Base-by-base conservation (phyloP, 495 filamentous ascomycete species). In the Podospora pseudocomata region DNA sequence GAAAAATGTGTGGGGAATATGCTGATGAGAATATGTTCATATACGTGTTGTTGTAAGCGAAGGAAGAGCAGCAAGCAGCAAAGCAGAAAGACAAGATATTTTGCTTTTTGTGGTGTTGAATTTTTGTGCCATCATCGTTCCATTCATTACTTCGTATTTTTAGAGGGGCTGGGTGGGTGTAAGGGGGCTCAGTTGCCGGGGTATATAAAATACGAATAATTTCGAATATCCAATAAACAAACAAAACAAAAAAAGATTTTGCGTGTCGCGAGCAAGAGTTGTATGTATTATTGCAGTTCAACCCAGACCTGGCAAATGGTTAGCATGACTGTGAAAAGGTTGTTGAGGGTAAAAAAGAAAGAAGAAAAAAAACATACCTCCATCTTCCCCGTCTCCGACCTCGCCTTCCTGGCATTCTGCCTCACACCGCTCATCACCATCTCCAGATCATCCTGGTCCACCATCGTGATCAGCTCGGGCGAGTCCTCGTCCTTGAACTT, bases 391-490 rank as follows among this genome's bases (percentile, higher is more conserved):
- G 93, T 91, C 68, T 96, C 94, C 58, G 83, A 80, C 66, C 88
- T 86, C 72, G 94, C 91, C 76, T 87, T 87, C 80, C 83, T 84
- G 32, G 92, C 96, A 66, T 80, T 80, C 66, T 86, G 85, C 76
- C 86, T 90, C 34, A 89, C 88, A 4, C 80, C 81, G 74, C 80
- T 82, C 65, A 98, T 84, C 55, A 91, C 86, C 86, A 97, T 89
- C 64, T 97, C 93, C 71, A 97, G 78, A 83, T 99, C 95, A 74
- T 99, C 95, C 79, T 96, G 91, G 79, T 99, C 95, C 34, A 90
- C 92, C 88, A 99, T 89, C 15, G 93, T 97, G 77, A 99, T 94
- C 90, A 97, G 92, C 74, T 97, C 95, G 6, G 90, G 90, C 70
- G 92, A 87, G 18, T 83, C 82, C 49, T 77, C 69, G 76, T 96